Conservation (phyloP, 768 basidiomycete genomes). For the Kwoniella dejecticola region DNA sequence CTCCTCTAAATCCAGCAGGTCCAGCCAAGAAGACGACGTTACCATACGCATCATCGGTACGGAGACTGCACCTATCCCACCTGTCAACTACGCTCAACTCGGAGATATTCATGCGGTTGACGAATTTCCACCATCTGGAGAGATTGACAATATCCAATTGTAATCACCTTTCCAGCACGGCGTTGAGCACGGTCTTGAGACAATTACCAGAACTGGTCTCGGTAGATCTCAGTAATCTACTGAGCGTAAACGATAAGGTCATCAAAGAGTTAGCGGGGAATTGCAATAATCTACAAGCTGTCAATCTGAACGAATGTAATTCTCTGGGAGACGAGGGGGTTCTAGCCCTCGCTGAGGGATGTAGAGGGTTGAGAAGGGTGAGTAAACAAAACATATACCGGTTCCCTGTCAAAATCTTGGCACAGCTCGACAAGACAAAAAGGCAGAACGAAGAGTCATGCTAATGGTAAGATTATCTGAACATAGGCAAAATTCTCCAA, state of each 20-base stretch:
- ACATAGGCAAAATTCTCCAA: slow-evolving; percentile 78
- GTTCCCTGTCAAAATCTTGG: neutral
- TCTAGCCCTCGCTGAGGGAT: slow-evolving; percentile 70
- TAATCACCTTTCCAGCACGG: slow-evolving; percentile 65
- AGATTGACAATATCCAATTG: slow-evolving; percentile 85
- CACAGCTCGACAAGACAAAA: too few species aligned
- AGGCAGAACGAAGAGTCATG: too few species aligned
- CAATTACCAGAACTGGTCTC: slow-evolving; percentile 77
- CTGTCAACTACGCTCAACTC: slow-evolving; percentile 72
- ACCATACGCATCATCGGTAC: slow-evolving; percentile 81
- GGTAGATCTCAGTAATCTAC: slow-evolving; percentile 77
- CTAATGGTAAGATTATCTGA: neutral
- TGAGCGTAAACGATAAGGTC: slow-evolving; percentile 69
- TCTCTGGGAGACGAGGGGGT: slow-evolving; percentile 77
- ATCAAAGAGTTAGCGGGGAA: slow-evolving; percentile 70
- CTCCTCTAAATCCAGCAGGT: slow-evolving; percentile 56
- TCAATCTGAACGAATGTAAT: slow-evolving; percentile 84
- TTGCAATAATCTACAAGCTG: slow-evolving; percentile 79
- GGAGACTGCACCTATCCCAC: slow-evolving; percentile 83
- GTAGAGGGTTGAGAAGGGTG: slow-evolving; percentile 73
- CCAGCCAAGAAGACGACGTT: slow-evolving; percentile 63
- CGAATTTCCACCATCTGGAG: slow-evolving; percentile 77
- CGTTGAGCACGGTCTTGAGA: slow-evolving; percentile 68
- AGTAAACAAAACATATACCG: slow-evolving; percentile 20
- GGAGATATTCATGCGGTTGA: slow-evolving; percentile 70